Percentiles rank a stretch among this genome's conserved stretches.
Conservation (phyloP, 2,329 filamentous ascomycete species). For the Ophiostoma himal-ulmi region DNA sequence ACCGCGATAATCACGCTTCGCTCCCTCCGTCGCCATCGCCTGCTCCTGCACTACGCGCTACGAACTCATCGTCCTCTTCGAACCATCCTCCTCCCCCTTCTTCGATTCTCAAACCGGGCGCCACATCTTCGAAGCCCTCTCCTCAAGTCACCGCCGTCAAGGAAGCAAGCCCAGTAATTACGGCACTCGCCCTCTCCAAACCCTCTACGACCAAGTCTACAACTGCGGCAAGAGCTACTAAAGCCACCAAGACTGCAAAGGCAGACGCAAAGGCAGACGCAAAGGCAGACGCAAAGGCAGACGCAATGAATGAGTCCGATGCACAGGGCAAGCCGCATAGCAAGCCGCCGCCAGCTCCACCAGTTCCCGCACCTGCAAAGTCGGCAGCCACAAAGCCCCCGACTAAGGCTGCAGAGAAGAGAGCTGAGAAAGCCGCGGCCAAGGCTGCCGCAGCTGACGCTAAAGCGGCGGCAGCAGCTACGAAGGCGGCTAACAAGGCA, state of each 20-base stretch:
- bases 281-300: neutral
- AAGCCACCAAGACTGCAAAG: constrained; percentile 9
- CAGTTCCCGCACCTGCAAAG: constrained; percentile 31
- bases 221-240: neutral
- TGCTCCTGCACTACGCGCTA: constrained; percentile 28
- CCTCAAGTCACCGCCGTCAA: constrained; percentile 15
- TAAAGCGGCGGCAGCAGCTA: constrained; percentile 21
- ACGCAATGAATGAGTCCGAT: neutral
- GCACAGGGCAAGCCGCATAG: constrained; percentile 22
- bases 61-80: constrained; percentile 15
- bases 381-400: constrained; percentile 26
- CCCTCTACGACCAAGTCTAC: neutral
- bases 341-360: constrained; percentile 23
- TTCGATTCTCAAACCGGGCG: neutral
- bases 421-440: constrained; percentile 6
- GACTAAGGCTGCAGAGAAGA: constrained; percentile 30
- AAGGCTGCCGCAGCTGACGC: constrained; percentile 21
- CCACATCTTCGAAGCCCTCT: constrained; percentile 1
- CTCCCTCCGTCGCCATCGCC: constrained; percentile 31
- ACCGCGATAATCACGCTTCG: constrained; percentile 20
- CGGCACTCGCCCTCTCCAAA: neutral
- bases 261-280: constrained; percentile 17
- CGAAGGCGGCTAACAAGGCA: constrained; percentile 23
- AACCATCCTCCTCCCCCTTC: constrained; percentile 6
- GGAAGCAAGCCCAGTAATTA: neutral